These are phyloP conservation scores for Nakazawaea siamensis DNA, from an alignment of 805 yeast genomes.

Conservation along the genomic window DNA sequence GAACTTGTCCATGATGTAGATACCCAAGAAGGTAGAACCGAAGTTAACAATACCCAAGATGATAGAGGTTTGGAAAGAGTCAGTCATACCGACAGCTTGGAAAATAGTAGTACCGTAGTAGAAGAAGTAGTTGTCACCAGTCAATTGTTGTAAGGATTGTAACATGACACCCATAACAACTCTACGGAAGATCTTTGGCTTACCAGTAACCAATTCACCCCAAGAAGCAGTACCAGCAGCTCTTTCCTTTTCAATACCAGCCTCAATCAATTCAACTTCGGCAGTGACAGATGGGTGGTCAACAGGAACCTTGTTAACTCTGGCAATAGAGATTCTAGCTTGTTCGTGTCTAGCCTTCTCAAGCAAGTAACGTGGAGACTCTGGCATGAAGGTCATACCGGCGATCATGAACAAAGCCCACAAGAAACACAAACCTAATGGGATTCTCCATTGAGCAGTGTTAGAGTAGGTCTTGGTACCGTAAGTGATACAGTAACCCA, in stretches of 20 bases:
- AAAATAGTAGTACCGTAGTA: slow-evolving; percentile 60
- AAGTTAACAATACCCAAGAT: slow-evolving; percentile 50
- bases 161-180: slow-evolving; percentile 48
- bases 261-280: slow-evolving; percentile 46
- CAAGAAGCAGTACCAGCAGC: slow-evolving; percentile 60
- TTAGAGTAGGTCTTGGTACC: slow-evolving; percentile 48
- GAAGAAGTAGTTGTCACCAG: slow-evolving; percentile 61
- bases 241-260: slow-evolving; percentile 54
- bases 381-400: slow-evolving; percentile 57
- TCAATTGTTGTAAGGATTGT: slow-evolving; percentile 54
- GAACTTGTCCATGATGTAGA: slow-evolving; percentile 41
- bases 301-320: slow-evolving; percentile 43
- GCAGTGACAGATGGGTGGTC: slow-evolving; percentile 48
- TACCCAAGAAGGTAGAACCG: slow-evolving; percentile 43
- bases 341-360: slow-evolving; percentile 40
- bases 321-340: slow-evolving; percentile 48
- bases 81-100: slow-evolving; percentile 46
- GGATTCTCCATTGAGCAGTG: slow-evolving; percentile 62
- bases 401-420: slow-evolving; percentile 42
- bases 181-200: slow-evolving; percentile 52
- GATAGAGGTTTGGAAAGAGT: slow-evolving; percentile 54
- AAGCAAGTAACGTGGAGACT: slow-evolving; percentile 59
- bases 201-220: slow-evolving; percentile 54
- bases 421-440: slow-evolving; percentile 41
- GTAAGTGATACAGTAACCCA: slow-evolving; percentile 61